Evolutionary conservation across 2,329 filamentous ascomycete genomes (phyloP).

Genomic region (Talaromyces sp.): DNA sequence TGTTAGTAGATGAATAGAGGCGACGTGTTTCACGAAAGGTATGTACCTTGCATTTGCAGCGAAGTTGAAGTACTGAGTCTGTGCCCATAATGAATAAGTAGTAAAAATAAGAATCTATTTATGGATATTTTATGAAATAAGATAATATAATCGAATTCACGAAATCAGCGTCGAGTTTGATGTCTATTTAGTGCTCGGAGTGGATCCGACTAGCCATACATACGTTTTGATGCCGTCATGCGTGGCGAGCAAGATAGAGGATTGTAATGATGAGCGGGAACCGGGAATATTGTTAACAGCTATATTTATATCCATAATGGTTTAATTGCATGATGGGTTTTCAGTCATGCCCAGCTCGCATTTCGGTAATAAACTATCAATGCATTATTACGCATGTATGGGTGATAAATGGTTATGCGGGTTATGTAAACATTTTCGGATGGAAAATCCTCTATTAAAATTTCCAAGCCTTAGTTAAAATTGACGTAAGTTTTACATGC

Average conservation of each 20-base stretch:
- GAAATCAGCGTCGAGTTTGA: neutral
- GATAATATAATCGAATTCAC: neutral
- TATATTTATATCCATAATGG: no score
- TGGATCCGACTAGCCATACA: constrained; percentile 2
- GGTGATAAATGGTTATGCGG: no score
- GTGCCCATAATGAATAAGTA: constrained; percentile 7
- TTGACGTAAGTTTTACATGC: no score
- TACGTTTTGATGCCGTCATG: constrained; percentile 14
- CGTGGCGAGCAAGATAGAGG: neutral
- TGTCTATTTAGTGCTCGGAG: constrained; percentile 4
- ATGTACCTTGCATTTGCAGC: constrained; percentile 20
- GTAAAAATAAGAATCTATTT: neutral
- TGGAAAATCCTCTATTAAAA: no score
- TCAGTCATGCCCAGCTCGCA: no score
- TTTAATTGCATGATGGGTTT: no score
- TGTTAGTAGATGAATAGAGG: neutral
- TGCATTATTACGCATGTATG: no score
- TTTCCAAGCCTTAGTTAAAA: no score
- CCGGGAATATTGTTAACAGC: neutral
- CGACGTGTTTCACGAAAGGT: neutral
- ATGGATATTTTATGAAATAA: neutral
- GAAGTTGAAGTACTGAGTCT: constrained; percentile 21
- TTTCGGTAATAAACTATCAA: no score
- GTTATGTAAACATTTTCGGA: no score
- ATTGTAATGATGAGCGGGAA: no score